These are phyloP conservation scores for Trametes hirsuta DNA, from an alignment of 1,284 basidiomycete genomes.

Conservation along the genomic window DNA sequence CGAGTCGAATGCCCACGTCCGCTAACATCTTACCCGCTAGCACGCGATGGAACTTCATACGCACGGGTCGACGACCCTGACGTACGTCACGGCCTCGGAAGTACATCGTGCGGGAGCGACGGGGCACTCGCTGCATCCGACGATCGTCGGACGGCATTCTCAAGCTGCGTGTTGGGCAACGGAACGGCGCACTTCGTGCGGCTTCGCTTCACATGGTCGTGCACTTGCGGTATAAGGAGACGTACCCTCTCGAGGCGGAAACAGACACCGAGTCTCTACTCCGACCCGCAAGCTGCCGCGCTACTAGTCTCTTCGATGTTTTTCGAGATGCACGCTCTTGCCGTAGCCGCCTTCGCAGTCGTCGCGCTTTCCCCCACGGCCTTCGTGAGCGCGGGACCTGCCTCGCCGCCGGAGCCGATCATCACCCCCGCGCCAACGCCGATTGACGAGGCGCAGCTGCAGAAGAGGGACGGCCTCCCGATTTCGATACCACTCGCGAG, in stretches of 20 bases:
- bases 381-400: slow-evolving; percentile 6
- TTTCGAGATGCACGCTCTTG: not conserved
- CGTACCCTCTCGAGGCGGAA: not conserved
- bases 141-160: slow-evolving; percentile 10
- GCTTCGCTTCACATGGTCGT: not conserved
- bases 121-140: not conserved
- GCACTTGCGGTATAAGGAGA: not conserved
- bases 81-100: not conserved
- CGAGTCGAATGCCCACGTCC: not conserved
- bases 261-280: not conserved
- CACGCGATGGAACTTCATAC: not conserved
- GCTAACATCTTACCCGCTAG: not conserved
- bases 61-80: not conserved
- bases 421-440: slow-evolving; percentile 10
- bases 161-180: not conserved
- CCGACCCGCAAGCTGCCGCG: not conserved
- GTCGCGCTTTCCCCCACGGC: not conserved
- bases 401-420: not conserved
- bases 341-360: not conserved
- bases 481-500: slow-evolving; percentile 63
- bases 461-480: slow-evolving; percentile 52
- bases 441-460: not conserved
- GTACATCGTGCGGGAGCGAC: not conserved
- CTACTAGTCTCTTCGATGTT: not conserved
- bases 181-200: not conserved